Evolutionary conservation across 441 rosid genomes (phyloP).

Genomic region (Mallotus repandus): DNA sequence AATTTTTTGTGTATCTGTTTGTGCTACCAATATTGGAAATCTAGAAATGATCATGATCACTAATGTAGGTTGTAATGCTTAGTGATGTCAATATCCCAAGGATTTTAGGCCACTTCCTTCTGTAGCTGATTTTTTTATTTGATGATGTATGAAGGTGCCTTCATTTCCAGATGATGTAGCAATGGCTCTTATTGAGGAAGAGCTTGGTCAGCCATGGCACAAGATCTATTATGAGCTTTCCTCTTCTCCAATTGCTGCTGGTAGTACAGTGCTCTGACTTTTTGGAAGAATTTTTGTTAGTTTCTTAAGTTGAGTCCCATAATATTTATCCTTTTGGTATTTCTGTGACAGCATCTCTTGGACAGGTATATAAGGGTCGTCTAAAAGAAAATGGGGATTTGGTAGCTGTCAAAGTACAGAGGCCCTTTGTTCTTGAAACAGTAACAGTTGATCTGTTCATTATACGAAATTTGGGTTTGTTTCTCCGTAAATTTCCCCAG

Average conservation of each 20-base stretch:
- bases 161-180: slow-evolving; percentile 98
- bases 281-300: slow-evolving; percentile 10
- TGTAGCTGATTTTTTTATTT: slow-evolving; percentile 35
- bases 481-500: slow-evolving; percentile 91
- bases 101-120: slow-evolving; percentile 9
- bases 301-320: slow-evolving; percentile 16
- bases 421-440: slow-evolving; percentile 98
- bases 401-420: slow-evolving; percentile 96
- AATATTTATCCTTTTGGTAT: slow-evolving; percentile 25
- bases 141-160: slow-evolving; percentile 74
- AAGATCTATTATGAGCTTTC: slow-evolving; percentile 90
- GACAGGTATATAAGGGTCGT: slow-evolving; percentile 93
- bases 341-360: slow-evolving; percentile 78
- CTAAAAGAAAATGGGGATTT: slow-evolving; percentile 87
- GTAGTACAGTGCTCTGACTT: slow-evolving; percentile 36
- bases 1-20: neutral
- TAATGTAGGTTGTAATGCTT: slow-evolving; percentile 9
- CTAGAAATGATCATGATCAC: neutral
- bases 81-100: slow-evolving; percentile 6
- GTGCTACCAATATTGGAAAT: neutral
- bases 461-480: slow-evolving; percentile 80
- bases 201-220: slow-evolving; percentile 90
- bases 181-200: slow-evolving; percentile 93
- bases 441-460: slow-evolving; percentile 87
- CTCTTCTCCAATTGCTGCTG: slow-evolving; percentile 96